Base-by-base conservation (phyloP, 2,329 filamentous ascomycete species). In the Penicillium italicum region DNA sequence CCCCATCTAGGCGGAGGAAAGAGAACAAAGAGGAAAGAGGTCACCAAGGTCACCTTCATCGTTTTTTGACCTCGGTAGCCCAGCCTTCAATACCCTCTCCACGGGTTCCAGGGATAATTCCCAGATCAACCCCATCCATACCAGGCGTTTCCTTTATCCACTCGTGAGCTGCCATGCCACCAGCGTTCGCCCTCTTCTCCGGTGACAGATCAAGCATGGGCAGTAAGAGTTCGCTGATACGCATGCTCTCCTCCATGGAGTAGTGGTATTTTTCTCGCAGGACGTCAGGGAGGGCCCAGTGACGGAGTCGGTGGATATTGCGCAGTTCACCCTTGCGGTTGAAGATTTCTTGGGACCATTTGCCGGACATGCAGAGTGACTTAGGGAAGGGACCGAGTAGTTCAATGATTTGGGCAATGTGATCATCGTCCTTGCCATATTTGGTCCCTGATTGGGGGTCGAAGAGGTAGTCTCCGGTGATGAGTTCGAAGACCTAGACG, bases 331-430 rank as follows among this genome's bases (percentile, higher is more conserved):
- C 94, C 62, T 96, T 96, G 63, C 94, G 86, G 73, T 97, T 97
- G 80, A 99, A 99, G 61, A 99, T 99, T 73, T 97, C 94, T 74
- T 97, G 93, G 14, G 88, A 92, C 94, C 94, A 97, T 76, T 97
- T 97, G 49, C 94, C 94, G 1, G 89, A 88, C 52, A 96, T 83
- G 74, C 91, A 97, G 47, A 97, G 82, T 5, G 90, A 89, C 73
- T 96, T 95, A 51, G 94, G 93, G 71, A 97, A 97, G 0, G 89
- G 87, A 9, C 94, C 94, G 18, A 99, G 85, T 5, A 99, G 82
- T 75, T 99, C 94, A 72, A 99, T 97, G 67, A 99, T 97, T 72
- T 99, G 94, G 10, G 94, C 94, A 63, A 99, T 97, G 77, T 99
- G 94, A 71, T 99, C 94, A 77, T 99, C 94, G 71, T 99, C 94